Conservation (phyloP, 768 basidiomycete genomes). For the Megacollybia marginata region DNA sequence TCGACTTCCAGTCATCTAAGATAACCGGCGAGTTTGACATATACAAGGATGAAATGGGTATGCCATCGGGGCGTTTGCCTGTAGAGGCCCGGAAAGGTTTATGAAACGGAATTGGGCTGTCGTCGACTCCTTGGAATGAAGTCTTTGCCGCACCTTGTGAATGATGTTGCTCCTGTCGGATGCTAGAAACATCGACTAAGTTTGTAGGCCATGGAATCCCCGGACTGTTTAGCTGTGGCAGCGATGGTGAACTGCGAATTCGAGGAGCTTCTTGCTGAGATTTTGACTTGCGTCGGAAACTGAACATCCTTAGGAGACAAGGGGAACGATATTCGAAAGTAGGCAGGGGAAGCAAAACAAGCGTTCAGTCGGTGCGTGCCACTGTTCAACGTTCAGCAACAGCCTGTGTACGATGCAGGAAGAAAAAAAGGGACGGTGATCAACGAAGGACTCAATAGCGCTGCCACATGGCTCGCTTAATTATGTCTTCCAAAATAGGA, state of each 20-base stretch:
- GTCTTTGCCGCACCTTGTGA: conserved; percentile 66
- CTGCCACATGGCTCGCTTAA: too few relatives aligned
- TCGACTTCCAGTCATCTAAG: conserved; percentile 49
- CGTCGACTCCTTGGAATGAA: conserved; percentile 49
- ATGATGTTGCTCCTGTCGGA: conserved; percentile 39
- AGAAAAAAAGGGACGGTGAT: too few relatives aligned
- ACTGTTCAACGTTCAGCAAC: too few relatives aligned
- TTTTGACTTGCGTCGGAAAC: conserved; percentile 61
- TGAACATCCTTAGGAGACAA: conserved; percentile 45
- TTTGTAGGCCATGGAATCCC: conserved; percentile 83
- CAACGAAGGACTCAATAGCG: too few relatives aligned
- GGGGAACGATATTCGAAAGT: not conserved
- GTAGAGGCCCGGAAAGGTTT: conserved; percentile 64
- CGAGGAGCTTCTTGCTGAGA: conserved; percentile 38
- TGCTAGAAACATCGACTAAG: conserved; percentile 65
- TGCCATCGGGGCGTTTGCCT: conserved; percentile 38
- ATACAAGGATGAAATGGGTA: conserved; percentile 64
- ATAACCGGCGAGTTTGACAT: conserved; percentile 55
- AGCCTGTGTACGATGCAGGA: too few relatives aligned
- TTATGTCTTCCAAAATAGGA: not conserved
- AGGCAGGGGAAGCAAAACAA: not conserved
- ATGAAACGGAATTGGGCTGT: conserved; percentile 66
- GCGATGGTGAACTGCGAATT: conserved; percentile 71
- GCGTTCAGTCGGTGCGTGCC: not conserved
- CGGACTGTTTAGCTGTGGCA: conserved; percentile 68